phyloP scores from a whole-genome alignment of 257 asterid genomes.

The Rubia yunnanensis region DNA sequence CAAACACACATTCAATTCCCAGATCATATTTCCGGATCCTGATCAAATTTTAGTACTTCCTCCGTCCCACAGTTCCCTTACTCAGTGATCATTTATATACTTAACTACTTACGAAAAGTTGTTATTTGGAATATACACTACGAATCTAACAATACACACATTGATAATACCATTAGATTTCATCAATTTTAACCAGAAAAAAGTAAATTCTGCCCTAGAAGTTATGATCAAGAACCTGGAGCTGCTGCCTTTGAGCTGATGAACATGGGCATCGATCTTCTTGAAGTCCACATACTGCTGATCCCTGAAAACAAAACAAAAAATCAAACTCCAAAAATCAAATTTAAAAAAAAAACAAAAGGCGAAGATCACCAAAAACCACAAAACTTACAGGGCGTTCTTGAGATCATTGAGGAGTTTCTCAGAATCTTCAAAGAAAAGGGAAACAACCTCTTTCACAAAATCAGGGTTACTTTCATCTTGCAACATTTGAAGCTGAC shows the following conservation, averaged over 20 bases:
- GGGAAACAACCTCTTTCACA: slow-evolving; percentile 70
- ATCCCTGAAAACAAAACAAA: slow-evolving; percentile 28
- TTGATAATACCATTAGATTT: neutral
- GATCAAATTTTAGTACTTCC: no score
- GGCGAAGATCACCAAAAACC: neutral
- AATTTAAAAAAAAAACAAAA: neutral
- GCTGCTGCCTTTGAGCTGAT: slow-evolving; percentile 90
- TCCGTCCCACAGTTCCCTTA: no score
- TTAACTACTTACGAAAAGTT: no score
- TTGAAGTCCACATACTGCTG: slow-evolving; percentile 61
- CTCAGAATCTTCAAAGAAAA: slow-evolving; percentile 77
- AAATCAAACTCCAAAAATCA: neutral
- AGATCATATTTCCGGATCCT: neutral
- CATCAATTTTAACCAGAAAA: no score
- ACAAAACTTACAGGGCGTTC: slow-evolving; percentile 42
- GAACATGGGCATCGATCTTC: slow-evolving; percentile 79
- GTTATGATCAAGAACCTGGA: slow-evolving; percentile 40
- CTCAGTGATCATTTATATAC: neutral
- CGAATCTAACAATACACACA: neutral
- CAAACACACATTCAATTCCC: neutral
- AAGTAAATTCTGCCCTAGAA: no score
- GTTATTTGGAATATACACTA: neutral
- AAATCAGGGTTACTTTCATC: slow-evolving; percentile 86
- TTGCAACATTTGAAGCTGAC: slow-evolving; percentile 71
- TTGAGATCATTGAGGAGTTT: slow-evolving; percentile 69